Base-by-base conservation (phyloP, 257 asterid species). In the Capsicum baccatum region DNA sequence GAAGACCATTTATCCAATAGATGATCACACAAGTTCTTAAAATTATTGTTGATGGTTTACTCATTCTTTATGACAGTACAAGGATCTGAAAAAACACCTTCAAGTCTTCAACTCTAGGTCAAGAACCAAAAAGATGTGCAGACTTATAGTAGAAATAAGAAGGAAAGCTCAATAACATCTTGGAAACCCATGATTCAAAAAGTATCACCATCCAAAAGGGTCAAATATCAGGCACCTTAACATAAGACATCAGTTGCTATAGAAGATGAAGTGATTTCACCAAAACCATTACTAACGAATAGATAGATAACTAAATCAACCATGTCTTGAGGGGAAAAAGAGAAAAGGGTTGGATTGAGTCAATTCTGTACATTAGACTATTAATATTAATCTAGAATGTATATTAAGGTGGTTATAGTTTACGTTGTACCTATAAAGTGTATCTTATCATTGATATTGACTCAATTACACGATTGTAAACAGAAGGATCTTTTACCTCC, bases 1-100 rank as follows among this genome's bases (percentile, higher is more conserved):
- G 44, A 74, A 48, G 81, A 74, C 44, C 37, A 37, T 68, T 68
- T 68, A 68, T 67, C 80, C 80, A 2, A 48, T 37, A 12, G 42
- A 48, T 74, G 81, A 50, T 74, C 62, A 21, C 62, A 50, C 13
- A 21, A 15, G 13, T 74, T 12, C 13, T 74, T 52, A 26, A 26
- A 54, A 13, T 26, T 48, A 52, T 14, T 74, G 44, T 47, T 7
- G 81, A 21, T 50, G 21, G 17, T 5, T 76, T 48, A 8, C 62
- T 76, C 7, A 52, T 52, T 9, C 12, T 26, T 78, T 26, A 21
- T 21, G 13, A 54, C 48, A 26, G 7, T 54, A 54, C 64, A 78
- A 54, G 63, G 50, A 3, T 54, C 82, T 15, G 4, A 26, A 54
- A 73, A 14, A 54, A 2, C 50, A 78, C 33, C 81, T 78, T 15